Base-by-base conservation (phyloP, 2,329 filamentous ascomycete genomes). In the Trichoderma asperellum region DNA sequence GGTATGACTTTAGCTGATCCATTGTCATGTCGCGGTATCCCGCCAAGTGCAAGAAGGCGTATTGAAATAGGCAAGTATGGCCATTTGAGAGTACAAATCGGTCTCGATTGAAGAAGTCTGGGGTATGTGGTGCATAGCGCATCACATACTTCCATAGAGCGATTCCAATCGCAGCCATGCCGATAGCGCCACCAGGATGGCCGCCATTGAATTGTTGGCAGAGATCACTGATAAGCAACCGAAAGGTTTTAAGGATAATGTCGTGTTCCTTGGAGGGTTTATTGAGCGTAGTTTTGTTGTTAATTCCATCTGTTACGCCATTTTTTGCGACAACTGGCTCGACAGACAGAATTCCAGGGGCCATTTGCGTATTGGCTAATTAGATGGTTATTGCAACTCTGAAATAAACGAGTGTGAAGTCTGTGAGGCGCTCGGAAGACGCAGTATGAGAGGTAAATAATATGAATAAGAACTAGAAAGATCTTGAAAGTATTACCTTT, bases 1-100 rank as follows among this genome's bases (percentile, higher is more conserved):
- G 76, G 70, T 88, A 88, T 1, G 82, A 83, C 75, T 86, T 87
- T 63, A 88, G 81, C 73, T 88, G 83, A 6, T 88, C 85, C 8
- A 87, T 75, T 0, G 86, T 87, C 86, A 86, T 86, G 70, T 77
- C 76, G 70, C 83, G 82, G 77, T 86, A 87, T 57, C 86, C 86
- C 1, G 79, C 79, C 11, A 88, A 80, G 70, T 88, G 84, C 10
- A 86, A 77, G 70, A 88, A 84, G 0, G 78, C 75, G 75, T 88
- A 88, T 69, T 86, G 83, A 71, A 86, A 87, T 27, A 88, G 78
- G 72, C 84, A 85, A 1, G 83, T 82, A 72, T 87, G 86, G n/a
- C 77, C 88, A 72, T 89, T 90, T 27, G 87, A 89, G 12, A 90
- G 80, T 7, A 90, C 84, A 73, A 90, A 89, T 27, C 87, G 83